Percentiles rank a stretch among this genome's conserved stretches.
phyloP scores from a whole-genome alignment of 2,329 filamentous ascomycete genomes.

The Aureobasidium vineae region DNA sequence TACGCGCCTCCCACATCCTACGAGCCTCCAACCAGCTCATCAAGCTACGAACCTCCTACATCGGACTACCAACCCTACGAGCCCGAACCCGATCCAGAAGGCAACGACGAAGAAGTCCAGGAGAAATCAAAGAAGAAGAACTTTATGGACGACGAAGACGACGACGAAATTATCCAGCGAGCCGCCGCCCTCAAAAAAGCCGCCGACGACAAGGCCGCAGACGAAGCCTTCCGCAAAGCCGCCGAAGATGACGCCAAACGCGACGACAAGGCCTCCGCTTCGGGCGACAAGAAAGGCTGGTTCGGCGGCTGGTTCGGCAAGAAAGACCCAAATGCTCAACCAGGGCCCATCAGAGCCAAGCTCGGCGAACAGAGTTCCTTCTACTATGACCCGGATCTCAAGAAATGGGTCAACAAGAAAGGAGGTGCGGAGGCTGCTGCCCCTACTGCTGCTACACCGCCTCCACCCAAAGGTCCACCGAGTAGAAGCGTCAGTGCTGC shows the following conservation, averaged over 20 bases:
- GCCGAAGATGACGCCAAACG: conserved; percentile 70
- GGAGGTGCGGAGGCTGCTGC: conserved; percentile 62
- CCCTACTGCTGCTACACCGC: conserved; percentile 61
- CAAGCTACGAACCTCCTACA: conserved; percentile 58
- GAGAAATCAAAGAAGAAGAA: conserved; percentile 67
- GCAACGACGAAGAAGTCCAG: conserved; percentile 45
- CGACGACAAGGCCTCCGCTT: conserved; percentile 54
- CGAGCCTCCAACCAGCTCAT: conserved; percentile 39
- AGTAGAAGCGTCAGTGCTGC: conserved; percentile 38
- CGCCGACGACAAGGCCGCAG: conserved; percentile 67
- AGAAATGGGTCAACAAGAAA: conserved; percentile 99
- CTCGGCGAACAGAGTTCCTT: conserved; percentile 91
- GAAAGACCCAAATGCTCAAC: conserved; percentile 61
- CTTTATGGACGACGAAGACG: conserved; percentile 78
- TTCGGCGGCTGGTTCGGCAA: conserved; percentile 83
- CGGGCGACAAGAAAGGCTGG: conserved; percentile 62
- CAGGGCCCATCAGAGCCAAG: conserved; percentile 80
- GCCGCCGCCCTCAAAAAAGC: conserved; percentile 51
- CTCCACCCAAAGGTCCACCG: conserved; percentile 65
- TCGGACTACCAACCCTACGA: conserved; percentile 52
- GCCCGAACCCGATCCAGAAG: conserved; percentile 52
- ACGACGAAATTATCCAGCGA: conserved; percentile 58
- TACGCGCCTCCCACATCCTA: conserved; percentile 36
- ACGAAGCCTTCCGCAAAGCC: conserved; percentile 80
- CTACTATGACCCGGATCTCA: conserved; percentile 91